Evolutionary conservation across 2,329 filamentous ascomycete genomes (phyloP).

Genomic region (Ophiosphaerella korrae): DNA sequence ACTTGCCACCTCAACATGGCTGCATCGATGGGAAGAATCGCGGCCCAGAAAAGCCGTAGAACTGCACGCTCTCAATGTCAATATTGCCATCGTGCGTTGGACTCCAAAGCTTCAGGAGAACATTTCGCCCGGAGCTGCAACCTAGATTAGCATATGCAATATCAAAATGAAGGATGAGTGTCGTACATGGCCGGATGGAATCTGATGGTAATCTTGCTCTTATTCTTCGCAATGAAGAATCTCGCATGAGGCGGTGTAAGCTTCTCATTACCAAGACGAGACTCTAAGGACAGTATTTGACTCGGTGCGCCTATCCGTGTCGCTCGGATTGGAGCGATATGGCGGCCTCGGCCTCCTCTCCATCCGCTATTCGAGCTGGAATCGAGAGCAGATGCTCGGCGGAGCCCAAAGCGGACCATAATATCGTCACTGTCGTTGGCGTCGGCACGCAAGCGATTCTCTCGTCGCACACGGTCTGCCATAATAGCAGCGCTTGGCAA

Average conservation of each 20-base stretch:
- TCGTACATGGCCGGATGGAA: constrained; percentile 78
- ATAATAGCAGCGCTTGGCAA: constrained; percentile 45
- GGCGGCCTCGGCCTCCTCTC: constrained; percentile 34
- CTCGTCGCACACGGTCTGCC: constrained; percentile 47
- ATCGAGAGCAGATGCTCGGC: constrained; percentile 29
- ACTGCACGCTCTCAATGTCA: constrained; percentile 85
- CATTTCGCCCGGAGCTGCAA: constrained; percentile 72
- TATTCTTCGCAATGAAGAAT: constrained; percentile 82
- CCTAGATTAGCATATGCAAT: constrained; percentile 1
- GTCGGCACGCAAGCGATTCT: constrained; percentile 43
- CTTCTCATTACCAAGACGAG: constrained; percentile 18
- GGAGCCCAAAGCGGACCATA: constrained; percentile 26
- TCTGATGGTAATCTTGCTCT: constrained; percentile 82
- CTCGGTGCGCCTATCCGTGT: constrained; percentile 39
- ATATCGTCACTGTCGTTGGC: constrained; percentile 48
- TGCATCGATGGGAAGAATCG: constrained; percentile 78
- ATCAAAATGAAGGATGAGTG: background rate
- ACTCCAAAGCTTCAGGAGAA: constrained; percentile 90
- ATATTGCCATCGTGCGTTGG: constrained; percentile 77
- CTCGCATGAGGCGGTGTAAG: constrained; percentile 75
- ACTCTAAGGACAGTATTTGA: constrained; percentile 37
- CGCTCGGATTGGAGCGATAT: constrained; percentile 36
- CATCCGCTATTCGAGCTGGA: constrained; percentile 30
- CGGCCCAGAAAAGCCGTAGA: constrained; percentile 82
- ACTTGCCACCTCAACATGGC: constrained; percentile 17